Conservation (phyloP, 2,329 filamentous ascomycete genomes). For the Pestalotiopsis sp. region DNA sequence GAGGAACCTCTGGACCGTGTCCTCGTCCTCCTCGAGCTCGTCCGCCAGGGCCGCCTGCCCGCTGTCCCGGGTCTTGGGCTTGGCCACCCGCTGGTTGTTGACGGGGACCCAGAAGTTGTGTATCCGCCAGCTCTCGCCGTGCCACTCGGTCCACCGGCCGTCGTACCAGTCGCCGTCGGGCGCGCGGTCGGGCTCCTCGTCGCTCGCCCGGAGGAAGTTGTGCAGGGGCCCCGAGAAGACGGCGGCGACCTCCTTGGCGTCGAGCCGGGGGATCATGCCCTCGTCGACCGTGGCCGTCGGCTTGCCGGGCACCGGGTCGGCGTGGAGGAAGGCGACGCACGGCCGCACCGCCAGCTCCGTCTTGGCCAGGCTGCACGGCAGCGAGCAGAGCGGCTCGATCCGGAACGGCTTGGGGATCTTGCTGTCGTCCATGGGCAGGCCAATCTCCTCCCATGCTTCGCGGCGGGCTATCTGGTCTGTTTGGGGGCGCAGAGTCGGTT, state of each 20-base stretch:
- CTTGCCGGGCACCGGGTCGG: constrained; percentile 44
- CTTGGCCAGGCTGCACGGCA: constrained; percentile 75
- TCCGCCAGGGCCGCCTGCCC: constrained; percentile 27
- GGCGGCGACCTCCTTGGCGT: constrained; percentile 89
- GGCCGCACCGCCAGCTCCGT: constrained; percentile 76
- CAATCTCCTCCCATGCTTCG: constrained; percentile 93
- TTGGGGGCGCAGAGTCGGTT: not conserved
- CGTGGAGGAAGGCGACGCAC: constrained; percentile 77
- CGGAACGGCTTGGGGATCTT: constrained; percentile 76
- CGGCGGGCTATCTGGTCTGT: constrained; percentile 80
- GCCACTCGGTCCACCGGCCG: constrained; percentile 80
- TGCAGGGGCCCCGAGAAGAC: constrained; percentile 90
- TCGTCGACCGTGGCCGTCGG: constrained; percentile 60
- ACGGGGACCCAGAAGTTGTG: constrained; percentile 93
- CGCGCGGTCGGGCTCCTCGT: constrained; percentile 48
- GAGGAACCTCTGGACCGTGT: constrained; percentile 64
- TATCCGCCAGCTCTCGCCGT: constrained; percentile 77
- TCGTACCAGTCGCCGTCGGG: constrained; percentile 77
- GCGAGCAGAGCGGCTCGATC: constrained; percentile 84
- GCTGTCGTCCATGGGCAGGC: constrained; percentile 72
- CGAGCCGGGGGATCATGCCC: constrained; percentile 75
- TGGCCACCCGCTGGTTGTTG: constrained; percentile 68
- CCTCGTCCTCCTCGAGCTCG: constrained; percentile 40
- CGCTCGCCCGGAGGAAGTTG: constrained; percentile 71
- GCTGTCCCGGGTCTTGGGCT: constrained; percentile 43